Evolutionary conservation across 2,329 filamentous ascomycete genomes (phyloP).

Genomic region (Cephalotrichum gorgonifer): DNA sequence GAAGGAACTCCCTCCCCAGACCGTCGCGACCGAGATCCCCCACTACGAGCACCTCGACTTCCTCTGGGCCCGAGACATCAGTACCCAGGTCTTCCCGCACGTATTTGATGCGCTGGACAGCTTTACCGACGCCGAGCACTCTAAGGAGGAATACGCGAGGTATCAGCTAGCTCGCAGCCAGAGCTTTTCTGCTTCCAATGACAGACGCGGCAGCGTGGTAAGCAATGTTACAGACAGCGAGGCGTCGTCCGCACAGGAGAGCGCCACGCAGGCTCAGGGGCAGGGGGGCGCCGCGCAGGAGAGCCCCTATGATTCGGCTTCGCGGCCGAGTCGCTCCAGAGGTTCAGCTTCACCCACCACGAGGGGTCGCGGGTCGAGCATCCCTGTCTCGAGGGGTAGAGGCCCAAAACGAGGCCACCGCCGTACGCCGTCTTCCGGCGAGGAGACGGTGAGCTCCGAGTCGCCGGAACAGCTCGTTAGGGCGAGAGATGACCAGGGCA

Average conservation of each 20-base stretch:
- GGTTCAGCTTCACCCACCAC: neutral
- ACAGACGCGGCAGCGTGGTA: slow-evolving; percentile 15
- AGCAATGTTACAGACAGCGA: slow-evolving; percentile 22
- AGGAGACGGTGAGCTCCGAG: neutral
- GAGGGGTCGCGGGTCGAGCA: neutral
- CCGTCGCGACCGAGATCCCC: slow-evolving; percentile 73
- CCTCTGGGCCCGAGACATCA: slow-evolving; percentile 81
- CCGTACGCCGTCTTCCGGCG: neutral
- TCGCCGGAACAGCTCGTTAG: neutral
- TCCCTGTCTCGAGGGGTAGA: neutral
- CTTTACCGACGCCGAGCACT: slow-evolving; percentile 49
- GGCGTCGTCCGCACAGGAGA: slow-evolving; percentile 16
- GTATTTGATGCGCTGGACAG: slow-evolving; percentile 81
- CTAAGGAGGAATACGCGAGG: slow-evolving; percentile 48
- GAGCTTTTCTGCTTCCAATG: slow-evolving; percentile 27
- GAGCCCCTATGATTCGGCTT: neutral
- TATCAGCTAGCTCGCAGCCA: slow-evolving; percentile 42
- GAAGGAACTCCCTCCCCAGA: slow-evolving; percentile 74
- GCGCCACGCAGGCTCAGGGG: slow-evolving; percentile 12
- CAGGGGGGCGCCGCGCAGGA: slow-evolving; percentile 19
- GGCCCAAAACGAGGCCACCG: neutral
- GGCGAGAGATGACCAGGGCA: neutral
- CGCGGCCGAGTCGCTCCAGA: neutral
- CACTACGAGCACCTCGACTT: slow-evolving; percentile 98
- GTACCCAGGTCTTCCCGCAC: slow-evolving; percentile 76